A percentile compares a stretch with the other conserved stretches of the same genome.
phyloP scores from a whole-genome alignment of 192 early-diverging fungal genomes.

The Borealophlyctis nickersoniae region DNA sequence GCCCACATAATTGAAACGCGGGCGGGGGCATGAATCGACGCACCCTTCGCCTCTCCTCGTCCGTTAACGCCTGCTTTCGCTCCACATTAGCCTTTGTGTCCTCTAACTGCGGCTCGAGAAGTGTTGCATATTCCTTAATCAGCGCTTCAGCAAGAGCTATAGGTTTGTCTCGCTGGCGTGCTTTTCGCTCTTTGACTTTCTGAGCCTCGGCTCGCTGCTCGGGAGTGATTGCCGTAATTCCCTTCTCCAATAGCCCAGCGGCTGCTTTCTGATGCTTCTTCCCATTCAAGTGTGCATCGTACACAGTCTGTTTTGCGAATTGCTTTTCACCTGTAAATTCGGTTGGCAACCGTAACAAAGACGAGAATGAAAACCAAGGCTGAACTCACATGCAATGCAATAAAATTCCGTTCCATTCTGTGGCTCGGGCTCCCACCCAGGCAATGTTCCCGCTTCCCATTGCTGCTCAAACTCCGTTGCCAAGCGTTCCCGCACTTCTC shows the following conservation, averaged over 20 bases:
- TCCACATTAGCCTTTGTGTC: slow-evolving; percentile 87
- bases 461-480: slow-evolving; percentile 54
- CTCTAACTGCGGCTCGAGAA: slow-evolving; percentile 47
- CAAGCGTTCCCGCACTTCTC: slow-evolving; percentile 46
- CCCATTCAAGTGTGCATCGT: slow-evolving; percentile 77
- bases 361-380: slow-evolving; percentile 1
- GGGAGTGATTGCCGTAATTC: slow-evolving; percentile 18
- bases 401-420: slow-evolving; percentile 55
- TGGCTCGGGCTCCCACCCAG: slow-evolving; percentile 53
- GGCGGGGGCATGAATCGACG: neutral
- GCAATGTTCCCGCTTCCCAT: slow-evolving; percentile 57
- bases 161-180: slow-evolving; percentile 44
- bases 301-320: slow-evolving; percentile 83
- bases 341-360: slow-evolving; percentile 1
- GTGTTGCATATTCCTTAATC: slow-evolving; percentile 51
- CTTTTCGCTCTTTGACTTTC: slow-evolving; percentile 46
- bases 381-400: slow-evolving; percentile 62
- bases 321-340: slow-evolving; percentile 60
- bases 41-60: slow-evolving; percentile 68
- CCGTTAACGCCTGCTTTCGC: slow-evolving; percentile 88
- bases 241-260: slow-evolving; percentile 38
- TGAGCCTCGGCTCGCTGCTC: slow-evolving; percentile 25
- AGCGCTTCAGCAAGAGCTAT: slow-evolving; percentile 62
- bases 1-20: neutral
- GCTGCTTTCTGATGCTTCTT: slow-evolving; percentile 90